Evolutionary conservation across 441 rosid genomes (phyloP).

Genomic region (Kokia cookei): DNA sequence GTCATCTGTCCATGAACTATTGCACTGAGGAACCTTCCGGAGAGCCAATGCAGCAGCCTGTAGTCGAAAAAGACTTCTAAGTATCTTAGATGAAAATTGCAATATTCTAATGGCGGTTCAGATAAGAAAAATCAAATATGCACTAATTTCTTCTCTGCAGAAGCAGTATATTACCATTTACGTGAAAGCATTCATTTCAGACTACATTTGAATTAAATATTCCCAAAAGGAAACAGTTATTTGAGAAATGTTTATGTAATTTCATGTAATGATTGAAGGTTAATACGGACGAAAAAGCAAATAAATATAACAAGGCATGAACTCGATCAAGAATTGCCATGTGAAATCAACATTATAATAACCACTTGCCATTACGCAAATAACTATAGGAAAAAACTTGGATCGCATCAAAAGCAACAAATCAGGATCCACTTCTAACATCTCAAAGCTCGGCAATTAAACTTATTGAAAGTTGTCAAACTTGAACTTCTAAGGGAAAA

Average conservation of each 20-base stretch:
- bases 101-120: neutral
- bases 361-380: neutral
- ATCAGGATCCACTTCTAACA: neutral
- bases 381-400: neutral
- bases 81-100: neutral
- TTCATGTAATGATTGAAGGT: neutral
- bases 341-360: neutral
- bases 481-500: no score
- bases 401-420: neutral
- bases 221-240: neutral
- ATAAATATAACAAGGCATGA: neutral
- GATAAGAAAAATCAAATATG: neutral
- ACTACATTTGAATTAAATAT: neutral
- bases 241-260: neutral
- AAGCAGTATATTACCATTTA: neutral
- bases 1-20: conserved; percentile 93
- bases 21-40: conserved; percentile 88
- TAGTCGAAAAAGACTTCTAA: conserved; percentile 1
- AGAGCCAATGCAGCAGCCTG: conserved; percentile 99
- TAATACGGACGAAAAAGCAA: neutral
- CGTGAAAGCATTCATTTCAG: neutral
- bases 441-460: neutral
- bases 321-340: neutral
- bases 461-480: neutral
- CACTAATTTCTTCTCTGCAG: neutral